These are phyloP conservation scores for Diaporthe citrichinensis DNA, from an alignment of 2,329 filamentous ascomycete genomes.

Conservation along the genomic window DNA sequence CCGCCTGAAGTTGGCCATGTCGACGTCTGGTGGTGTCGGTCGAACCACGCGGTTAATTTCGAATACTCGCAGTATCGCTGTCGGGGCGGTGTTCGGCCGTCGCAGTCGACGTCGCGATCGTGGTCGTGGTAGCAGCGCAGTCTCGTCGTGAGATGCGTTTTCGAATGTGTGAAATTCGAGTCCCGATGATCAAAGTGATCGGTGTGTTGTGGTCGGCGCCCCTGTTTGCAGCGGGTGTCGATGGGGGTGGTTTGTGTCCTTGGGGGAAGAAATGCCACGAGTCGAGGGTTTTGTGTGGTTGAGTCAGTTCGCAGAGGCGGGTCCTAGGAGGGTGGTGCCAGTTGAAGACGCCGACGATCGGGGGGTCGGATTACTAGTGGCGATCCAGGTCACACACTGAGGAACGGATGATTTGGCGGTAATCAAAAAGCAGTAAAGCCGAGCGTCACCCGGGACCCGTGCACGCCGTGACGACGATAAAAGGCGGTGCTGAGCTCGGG, in stretches of 20 bases:
- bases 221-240: slow-evolving; percentile 1
- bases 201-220: neutral
- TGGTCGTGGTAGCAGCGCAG: neutral
- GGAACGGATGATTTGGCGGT: slow-evolving; percentile 8
- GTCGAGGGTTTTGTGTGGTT: slow-evolving; percentile 27
- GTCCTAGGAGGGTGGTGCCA: neutral
- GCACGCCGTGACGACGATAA: neutral
- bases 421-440: slow-evolving; percentile 18
- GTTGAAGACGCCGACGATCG: slow-evolving; percentile 16
- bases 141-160: neutral
- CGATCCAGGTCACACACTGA: slow-evolving; percentile 25
- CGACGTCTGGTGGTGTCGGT: slow-evolving; percentile 34
- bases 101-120: neutral
- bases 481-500: neutral
- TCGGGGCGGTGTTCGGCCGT: neutral
- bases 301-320: slow-evolving; percentile 17
- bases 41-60: slow-evolving; percentile 6
- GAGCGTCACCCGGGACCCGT: slow-evolving; percentile 33
- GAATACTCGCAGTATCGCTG: neutral
- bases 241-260: neutral
- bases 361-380: slow-evolving; percentile 42
- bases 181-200: neutral
- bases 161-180: neutral
- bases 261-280: slow-evolving; percentile 3
- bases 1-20: slow-evolving; percentile 82